These are phyloP conservation scores for Trichophyton benhamiae DNA, from an alignment of 2,329 filamentous ascomycete species.

Conservation along the genomic window DNA sequence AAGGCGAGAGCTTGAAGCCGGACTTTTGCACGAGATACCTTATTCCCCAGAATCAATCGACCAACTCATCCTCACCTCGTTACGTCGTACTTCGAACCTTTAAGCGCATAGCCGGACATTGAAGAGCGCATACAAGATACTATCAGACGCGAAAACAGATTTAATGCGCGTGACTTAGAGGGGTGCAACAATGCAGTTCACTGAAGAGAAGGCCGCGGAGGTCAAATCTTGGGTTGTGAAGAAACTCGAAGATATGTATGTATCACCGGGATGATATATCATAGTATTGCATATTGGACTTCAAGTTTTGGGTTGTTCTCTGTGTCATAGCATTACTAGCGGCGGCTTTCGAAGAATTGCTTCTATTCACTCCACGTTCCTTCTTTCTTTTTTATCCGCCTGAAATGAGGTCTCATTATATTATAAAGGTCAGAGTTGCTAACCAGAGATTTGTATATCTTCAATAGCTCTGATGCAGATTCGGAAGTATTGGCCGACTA, in stretches of 20 bases:
- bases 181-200: slow-evolving; percentile 39
- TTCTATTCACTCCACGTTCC: neutral
- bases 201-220: slow-evolving; percentile 39
- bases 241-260: slow-evolving; percentile 47
- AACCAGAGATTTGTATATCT: neutral
- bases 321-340: neutral
- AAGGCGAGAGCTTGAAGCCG: neutral
- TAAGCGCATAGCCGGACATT: neutral
- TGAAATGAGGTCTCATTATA: neutral
- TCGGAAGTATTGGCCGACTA: slow-evolving; percentile 51
- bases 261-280: slow-evolving; percentile 5
- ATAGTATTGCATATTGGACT: neutral
- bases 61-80: neutral
- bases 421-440: neutral
- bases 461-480: slow-evolving; percentile 47
- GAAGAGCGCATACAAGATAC: neutral
- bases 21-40: neutral
- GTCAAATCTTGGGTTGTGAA: slow-evolving; percentile 49
- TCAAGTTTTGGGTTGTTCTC: neutral
- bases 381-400: neutral
- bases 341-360: neutral
- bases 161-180: neutral
- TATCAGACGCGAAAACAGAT: neutral
- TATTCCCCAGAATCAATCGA: neutral
- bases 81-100: neutral